phyloP scores from a whole-genome alignment of 192 early-diverging fungal genomes.

The Backusella sp. region DNA sequence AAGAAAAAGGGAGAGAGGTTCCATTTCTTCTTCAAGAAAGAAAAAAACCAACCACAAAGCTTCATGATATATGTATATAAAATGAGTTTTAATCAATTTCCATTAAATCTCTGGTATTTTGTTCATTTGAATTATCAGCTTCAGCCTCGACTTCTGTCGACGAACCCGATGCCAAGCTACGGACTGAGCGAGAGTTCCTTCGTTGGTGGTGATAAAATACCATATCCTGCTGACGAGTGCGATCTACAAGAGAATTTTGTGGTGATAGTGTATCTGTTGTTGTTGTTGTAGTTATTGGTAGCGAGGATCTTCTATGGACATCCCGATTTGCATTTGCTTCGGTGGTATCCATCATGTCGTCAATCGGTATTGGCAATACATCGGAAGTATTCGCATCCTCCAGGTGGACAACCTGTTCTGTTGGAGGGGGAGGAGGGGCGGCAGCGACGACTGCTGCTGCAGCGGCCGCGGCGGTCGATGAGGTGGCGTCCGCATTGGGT shows the following conservation, averaged over 20 bases:
- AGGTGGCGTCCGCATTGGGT: slow-evolving; percentile 27
- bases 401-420: slow-evolving; percentile 28
- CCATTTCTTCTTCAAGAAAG: not conserved
- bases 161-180: slow-evolving; percentile 30
- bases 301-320: slow-evolving; percentile 10
- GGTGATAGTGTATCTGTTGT: not conserved
- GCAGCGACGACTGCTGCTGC: slow-evolving; percentile 11
- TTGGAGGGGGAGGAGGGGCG: slow-evolving; percentile 26
- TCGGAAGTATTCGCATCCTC: slow-evolving; percentile 26
- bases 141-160: slow-evolving; percentile 35
- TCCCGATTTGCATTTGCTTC: slow-evolving; percentile 1
- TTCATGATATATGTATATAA: not conserved
- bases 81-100: slow-evolving; percentile 17
- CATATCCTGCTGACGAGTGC: slow-evolving; percentile 6
- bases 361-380: slow-evolving; percentile 23
- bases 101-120: slow-evolving; percentile 18
- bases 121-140: slow-evolving; percentile 13
- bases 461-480: slow-evolving; percentile 27
- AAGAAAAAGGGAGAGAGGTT: not conserved
- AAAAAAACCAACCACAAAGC: no score
- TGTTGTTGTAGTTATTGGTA: not conserved
- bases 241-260: slow-evolving; percentile 13
- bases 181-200: slow-evolving; percentile 22
- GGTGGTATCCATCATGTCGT: not conserved
- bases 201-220: slow-evolving; percentile 25